Evolutionary conservation across 495 filamentous ascomycete species (phyloP).

Genomic region (Neurospora pannonica): DNA sequence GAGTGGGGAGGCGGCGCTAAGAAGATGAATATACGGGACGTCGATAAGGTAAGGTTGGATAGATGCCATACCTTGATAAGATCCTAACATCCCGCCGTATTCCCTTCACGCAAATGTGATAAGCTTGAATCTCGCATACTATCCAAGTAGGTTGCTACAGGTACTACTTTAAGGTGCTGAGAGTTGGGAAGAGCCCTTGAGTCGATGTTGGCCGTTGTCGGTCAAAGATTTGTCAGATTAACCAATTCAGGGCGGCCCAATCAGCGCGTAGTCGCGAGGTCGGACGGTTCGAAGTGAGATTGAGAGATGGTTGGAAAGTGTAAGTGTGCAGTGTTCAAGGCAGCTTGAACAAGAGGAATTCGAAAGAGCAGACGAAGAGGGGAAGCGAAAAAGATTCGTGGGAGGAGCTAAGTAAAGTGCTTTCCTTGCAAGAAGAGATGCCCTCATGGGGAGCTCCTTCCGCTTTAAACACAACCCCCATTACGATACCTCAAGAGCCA

Average conservation of each 20-base stretch:
- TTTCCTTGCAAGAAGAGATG: neutral
- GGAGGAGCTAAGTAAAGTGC: neutral
- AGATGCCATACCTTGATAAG: neutral
- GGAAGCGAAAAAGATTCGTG: neutral
- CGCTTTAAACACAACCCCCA: neutral
- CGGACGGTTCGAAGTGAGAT: neutral
- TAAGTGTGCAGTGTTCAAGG: neutral
- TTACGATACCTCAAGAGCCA: neutral
- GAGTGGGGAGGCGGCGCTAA: too few species aligned
- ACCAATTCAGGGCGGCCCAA: neutral
- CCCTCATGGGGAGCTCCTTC: neutral
- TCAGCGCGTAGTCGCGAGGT: neutral
- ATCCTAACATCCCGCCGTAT: neutral
- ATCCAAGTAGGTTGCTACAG: neutral
- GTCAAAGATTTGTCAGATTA: neutral
- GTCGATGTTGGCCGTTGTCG: neutral
- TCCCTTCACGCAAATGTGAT: neutral
- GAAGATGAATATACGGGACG: neutral
- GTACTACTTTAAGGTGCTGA: neutral
- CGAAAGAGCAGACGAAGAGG: neutral
- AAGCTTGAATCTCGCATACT: neutral
- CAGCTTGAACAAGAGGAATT: neutral
- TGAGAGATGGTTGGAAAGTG: neutral
- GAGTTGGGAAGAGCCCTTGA: neutral
- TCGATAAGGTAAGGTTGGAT: neutral